Percentiles rank a stretch among this genome's conserved stretches.
These are phyloP conservation scores for Apostasia ramifera DNA, from an alignment of 106 monocot genomes.

Conservation along the genomic window DNA sequence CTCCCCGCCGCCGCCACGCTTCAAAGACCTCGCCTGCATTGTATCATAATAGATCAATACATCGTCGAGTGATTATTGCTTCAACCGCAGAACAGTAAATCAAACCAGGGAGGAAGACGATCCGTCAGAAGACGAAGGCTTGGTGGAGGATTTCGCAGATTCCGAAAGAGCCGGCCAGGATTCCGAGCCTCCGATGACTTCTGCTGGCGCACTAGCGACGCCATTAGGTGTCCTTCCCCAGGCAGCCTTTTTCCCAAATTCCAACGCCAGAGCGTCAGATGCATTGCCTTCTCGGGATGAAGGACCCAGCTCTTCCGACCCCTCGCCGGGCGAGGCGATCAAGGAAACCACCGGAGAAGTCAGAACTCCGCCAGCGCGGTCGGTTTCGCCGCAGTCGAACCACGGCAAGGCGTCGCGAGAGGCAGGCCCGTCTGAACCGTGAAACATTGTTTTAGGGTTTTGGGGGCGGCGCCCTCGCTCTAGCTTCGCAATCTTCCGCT, in stretches of 20 bases:
- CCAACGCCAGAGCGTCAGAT: background rate
- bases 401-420: background rate
- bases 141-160: background rate
- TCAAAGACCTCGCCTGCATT: background rate
- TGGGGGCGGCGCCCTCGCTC: background rate
- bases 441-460: background rate
- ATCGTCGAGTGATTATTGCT: background rate
- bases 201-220: background rate
- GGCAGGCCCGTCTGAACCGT: background rate
- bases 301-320: background rate
- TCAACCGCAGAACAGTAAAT: background rate
- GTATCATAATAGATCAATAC: background rate
- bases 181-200: background rate
- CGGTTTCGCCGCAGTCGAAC: background rate
- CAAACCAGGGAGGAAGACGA: background rate
- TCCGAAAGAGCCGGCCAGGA: constrained; percentile 3
- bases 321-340: background rate
- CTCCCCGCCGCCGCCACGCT: background rate
- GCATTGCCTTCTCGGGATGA: background rate
- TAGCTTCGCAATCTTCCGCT: no score
- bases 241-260: background rate
- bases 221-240: background rate
- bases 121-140: constrained; percentile 3
- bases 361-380: background rate
- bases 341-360: background rate